Evolutionary conservation across 352 stramenopile genomes (phyloP), one percentile per base, ranked within the genome.

Genomic region (Phytopythium cucurbitacearum): DNA sequence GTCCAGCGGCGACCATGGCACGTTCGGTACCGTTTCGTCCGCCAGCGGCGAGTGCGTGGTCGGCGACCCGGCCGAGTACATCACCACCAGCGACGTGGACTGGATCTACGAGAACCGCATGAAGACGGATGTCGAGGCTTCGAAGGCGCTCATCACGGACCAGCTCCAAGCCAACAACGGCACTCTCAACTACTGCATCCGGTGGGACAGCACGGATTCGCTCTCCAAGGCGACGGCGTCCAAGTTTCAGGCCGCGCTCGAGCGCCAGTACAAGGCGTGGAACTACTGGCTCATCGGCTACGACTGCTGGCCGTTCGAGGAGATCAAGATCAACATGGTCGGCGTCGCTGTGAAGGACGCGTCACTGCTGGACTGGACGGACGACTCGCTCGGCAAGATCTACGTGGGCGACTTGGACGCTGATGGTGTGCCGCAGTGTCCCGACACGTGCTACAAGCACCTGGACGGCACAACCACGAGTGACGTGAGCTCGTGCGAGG

Each of bases 201-300:
- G 71, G 32, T 81, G 71, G 71, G 68, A 81, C 46, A 72, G 64
- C 40, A 80, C 64, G 7, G 61, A 80, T 37, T 68, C 63, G 40
- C 65, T 81, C 7, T 59, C 65, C 34, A 76, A 77, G 49, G 48
- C 54, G 3, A 57, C 60, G 13, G 70, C 70, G 9, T 64, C 61
- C 53, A 73, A 80, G 64, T 77, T 81, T 38, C 51, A 76, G 48
- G 53, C 59, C 34, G 73, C 77, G 62, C 67, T 77, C 16, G 67
- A 76, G n/a, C 53, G 57, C 16, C 57, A 65, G 28, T 54, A 60
- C n/a, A 55, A 59, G 6, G 57, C 48, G 7, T 69, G 61, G 61
- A 69, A 69, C 52, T 21, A 56, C 13, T 69, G 61, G 57, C 45
- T 64, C 13, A 42, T 54, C 13, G 59, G 59, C 12, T 75, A 75